These are phyloP conservation scores for Pichia membranifaciens DNA, from an alignment of 805 yeast species.

Conservation along the genomic window DNA sequence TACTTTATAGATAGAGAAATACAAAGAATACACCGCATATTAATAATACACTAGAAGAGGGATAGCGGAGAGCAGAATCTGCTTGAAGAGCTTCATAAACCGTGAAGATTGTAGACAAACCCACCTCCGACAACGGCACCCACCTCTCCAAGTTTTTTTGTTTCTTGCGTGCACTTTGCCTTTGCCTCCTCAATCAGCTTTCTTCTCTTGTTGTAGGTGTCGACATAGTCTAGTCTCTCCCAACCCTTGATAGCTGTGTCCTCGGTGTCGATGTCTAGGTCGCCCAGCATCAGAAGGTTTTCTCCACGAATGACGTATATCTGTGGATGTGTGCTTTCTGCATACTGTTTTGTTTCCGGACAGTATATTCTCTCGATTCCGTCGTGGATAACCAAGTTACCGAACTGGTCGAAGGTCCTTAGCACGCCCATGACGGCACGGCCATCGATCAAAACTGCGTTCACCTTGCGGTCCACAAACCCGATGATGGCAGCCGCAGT, in stretches of 20 bases:
- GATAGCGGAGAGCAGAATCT: too few species aligned
- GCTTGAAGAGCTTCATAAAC: background rate
- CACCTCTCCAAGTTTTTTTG: background rate
- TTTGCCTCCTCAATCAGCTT: background rate
- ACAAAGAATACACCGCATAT: background rate
- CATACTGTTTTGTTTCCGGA: slow-evolving; percentile 46
- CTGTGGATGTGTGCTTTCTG: slow-evolving; percentile 58
- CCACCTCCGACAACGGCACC: slow-evolving; percentile 7
- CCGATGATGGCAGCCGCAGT: slow-evolving; percentile 90
- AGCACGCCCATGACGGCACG: slow-evolving; percentile 80
- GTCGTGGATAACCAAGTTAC: slow-evolving; percentile 88
- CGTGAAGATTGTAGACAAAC: background rate
- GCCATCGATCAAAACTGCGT: slow-evolving; percentile 86
- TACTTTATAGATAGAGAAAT: background rate
- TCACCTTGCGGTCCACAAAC: slow-evolving; percentile 72
- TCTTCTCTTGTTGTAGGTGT: slow-evolving; percentile 2
- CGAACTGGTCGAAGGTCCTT: slow-evolving; percentile 93
- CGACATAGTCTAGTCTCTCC: slow-evolving; percentile 39
- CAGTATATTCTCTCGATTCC: slow-evolving; percentile 79
- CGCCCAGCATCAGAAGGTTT: slow-evolving; percentile 90
- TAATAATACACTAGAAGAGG: background rate
- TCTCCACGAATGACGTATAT: slow-evolving; percentile 92
- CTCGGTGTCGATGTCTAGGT: slow-evolving; percentile 82
- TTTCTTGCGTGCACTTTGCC: background rate
- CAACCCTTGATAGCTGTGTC: slow-evolving; percentile 58